Evolutionary conservation across 1,284 basidiomycete species (phyloP), one percentile per base, ranked within the genome.

Genomic region (Trichosporon faecale): DNA sequence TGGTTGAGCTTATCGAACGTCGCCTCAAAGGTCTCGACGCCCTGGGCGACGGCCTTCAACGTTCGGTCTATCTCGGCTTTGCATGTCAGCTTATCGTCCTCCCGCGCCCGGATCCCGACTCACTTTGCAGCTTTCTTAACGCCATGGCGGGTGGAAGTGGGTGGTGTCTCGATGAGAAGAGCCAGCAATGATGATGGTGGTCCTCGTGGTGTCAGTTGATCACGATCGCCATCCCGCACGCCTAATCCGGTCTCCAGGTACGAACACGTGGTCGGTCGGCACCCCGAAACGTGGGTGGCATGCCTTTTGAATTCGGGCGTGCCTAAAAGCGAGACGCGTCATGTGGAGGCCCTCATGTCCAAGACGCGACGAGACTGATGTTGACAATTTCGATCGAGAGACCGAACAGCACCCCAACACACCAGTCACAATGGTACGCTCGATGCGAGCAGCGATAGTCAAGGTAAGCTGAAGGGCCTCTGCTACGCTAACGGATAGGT

Each of bases 1-100:
- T 91, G 88, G 83, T 93, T 91, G 89, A 98, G 95, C 88, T 97
- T 98, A 83, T 95, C 94, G 82, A 95, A 96, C 81, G 96, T 95
- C 83, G 87, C 89, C 85, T 97, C 95, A 82, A 98, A 98, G 77
- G 92, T 86, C 86, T 97, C 95, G 75, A 97, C 93, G 74, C 95
- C 95, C 84, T 95, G 92, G 44, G 90, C 79, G 76, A 98, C 94
- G 86, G 93, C 94, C 87, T 98, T 98, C 79, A 97, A 87, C 68
- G 94, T 97, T 81, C 92, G 89, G 88, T 97, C 95, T 77, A 98
- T 96, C 85, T 98, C 95, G 84, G 92, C 94, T 97, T 83, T 9
- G 66, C 65, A 16, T 14, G 66, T 66, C 44, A 70, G 69, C 64
- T 37, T 27, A 27, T n/a, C 40, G 9, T n/a, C 3, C 40, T 5